Base-by-base conservation (phyloP, 2,329 filamentous ascomycete species). In the Aspergillus arachidicola region DNA sequence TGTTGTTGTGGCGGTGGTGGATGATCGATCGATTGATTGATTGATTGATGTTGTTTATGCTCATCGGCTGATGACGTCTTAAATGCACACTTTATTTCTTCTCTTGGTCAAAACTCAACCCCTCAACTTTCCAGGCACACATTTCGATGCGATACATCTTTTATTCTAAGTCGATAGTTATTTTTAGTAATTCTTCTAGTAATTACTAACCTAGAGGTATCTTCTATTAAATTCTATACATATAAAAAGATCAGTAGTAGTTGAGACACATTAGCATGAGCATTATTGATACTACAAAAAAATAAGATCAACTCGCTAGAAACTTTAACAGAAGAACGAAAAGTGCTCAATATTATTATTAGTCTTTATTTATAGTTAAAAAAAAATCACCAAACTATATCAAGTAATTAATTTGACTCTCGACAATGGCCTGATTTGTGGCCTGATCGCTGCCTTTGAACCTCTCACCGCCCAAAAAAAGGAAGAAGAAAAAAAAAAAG, bases 401-500 rank as follows among this genome's bases (percentile, higher is more conserved):
- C 23, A 59, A 26, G 50, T 50, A 30, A 51, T 28, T 51, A 30
- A 32, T 50, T n/a, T 50, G 46, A 28, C 45, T 51, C 26, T 28
- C 5, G 48, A 45, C n/a, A n/a, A 67, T 68, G 68, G 66, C 53
- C 65, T 68, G 66, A 67, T 66, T 46, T 26, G 57, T 68, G 66
- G 66, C 60, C 64, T 68, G 66, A 68, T 66, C 56, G 46, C 54
- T 60, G 58, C 43, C 62, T 48, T 36, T 60, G 59, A 55, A 59
- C 36, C 59, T 59, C 63, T 71, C 67, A 70, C 69, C 67, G 64
- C 67, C 67, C 56, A 59, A 26, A 48, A 60, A 62, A 63, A 57
- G n/a, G 12, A 59, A 63, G 61, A 61, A 48, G 26, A 55, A 63
- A 59, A 63, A 63, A 59, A 63, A 54, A 59, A 62, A 65, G 58